Conservation (phyloP, 2,329 filamentous ascomycete species). For the Gnomoniopsis smithogilvyi region DNA sequence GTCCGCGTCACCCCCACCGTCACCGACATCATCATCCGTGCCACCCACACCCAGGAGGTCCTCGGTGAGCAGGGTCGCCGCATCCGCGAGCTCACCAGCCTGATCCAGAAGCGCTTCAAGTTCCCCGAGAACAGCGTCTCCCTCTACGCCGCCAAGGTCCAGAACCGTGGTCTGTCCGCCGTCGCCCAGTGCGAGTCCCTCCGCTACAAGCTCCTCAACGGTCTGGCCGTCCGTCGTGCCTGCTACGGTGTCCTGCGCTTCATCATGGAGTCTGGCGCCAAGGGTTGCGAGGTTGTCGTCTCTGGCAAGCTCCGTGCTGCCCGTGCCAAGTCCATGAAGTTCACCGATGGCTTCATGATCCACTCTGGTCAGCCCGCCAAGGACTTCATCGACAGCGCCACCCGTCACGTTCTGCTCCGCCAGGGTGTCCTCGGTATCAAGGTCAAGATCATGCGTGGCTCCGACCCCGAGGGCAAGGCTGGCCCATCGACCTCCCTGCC, state of each 20-base stretch:
- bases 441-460: slow-evolving; percentile 99
- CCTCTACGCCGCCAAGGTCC: slow-evolving; percentile 99
- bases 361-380: slow-evolving; percentile 99
- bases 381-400: slow-evolving; percentile 99
- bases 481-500: slow-evolving; percentile 96
- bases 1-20: slow-evolving; percentile 99
- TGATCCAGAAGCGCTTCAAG: slow-evolving; percentile 99
- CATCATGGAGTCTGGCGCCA: slow-evolving; percentile 99
- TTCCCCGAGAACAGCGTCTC: slow-evolving; percentile 99
- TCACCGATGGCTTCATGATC: slow-evolving; percentile 99
- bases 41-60: slow-evolving; percentile 99
- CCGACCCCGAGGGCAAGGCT: slow-evolving; percentile 98
- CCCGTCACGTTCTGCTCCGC: slow-evolving; percentile 98
- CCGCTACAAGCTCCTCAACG: slow-evolving; percentile 99
- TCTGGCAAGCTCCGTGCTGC: slow-evolving; percentile 98
- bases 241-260: slow-evolving; percentile 99
- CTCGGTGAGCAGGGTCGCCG: slow-evolving; percentile 99
- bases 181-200: slow-evolving; percentile 99
- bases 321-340: slow-evolving; percentile 99
- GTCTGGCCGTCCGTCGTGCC: slow-evolving; percentile 95
- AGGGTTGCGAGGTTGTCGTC: slow-evolving; percentile 99
- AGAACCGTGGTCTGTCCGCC: slow-evolving; percentile 99
- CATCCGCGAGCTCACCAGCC: slow-evolving; percentile 99
- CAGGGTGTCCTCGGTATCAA: slow-evolving; percentile 99
- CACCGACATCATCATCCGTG: slow-evolving; percentile 99